Conservation (phyloP, 2,329 filamentous ascomycete genomes). For the Dactylonectria estremocensis region DNA sequence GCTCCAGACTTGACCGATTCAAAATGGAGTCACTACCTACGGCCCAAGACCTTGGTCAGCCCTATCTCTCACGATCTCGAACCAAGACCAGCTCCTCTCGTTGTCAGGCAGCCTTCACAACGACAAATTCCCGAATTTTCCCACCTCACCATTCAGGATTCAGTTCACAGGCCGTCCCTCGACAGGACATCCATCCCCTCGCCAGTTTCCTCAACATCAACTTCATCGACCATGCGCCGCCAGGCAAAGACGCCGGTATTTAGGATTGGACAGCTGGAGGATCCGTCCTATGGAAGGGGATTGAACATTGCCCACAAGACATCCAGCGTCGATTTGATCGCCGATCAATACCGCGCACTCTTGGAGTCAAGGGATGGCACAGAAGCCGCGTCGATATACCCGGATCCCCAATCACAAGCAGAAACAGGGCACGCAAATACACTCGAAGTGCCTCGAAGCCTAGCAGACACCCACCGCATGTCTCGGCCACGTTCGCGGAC, state of each 20-base stretch:
- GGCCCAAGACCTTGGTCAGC: constrained; percentile 41
- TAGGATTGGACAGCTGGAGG: constrained; percentile 66
- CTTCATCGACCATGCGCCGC: constrained; percentile 56
- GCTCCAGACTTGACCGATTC: constrained; percentile 48
- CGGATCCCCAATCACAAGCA: constrained; percentile 24
- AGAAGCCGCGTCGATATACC: constrained; percentile 53
- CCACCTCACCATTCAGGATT: constrained; percentile 43
- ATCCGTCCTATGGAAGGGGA: constrained; percentile 41
- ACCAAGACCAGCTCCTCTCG: constrained; percentile 35
- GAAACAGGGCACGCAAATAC: constrained; percentile 29
- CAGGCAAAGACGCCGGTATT: constrained; percentile 68
- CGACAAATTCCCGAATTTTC: constrained; percentile 47
- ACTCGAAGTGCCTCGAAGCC: constrained; percentile 36
- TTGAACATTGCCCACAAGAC: constrained; percentile 51
- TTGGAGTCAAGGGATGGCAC: constrained; percentile 57
- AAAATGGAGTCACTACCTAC: constrained; percentile 49
- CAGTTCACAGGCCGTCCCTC: constrained; percentile 41
- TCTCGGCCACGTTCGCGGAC: constrained; percentile 36
- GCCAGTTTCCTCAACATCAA: constrained; percentile 54
- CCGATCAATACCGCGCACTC: constrained; percentile 66
- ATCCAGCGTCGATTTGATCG: constrained; percentile 64
- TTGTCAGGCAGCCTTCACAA: constrained; percentile 38
- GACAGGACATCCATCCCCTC: constrained; percentile 48
- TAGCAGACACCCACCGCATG: constrained; percentile 28
- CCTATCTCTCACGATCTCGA: constrained; percentile 32